These are phyloP conservation scores for Phytophthora multivora DNA, from an alignment of 352 stramenopile species.

Conservation along the genomic window DNA sequence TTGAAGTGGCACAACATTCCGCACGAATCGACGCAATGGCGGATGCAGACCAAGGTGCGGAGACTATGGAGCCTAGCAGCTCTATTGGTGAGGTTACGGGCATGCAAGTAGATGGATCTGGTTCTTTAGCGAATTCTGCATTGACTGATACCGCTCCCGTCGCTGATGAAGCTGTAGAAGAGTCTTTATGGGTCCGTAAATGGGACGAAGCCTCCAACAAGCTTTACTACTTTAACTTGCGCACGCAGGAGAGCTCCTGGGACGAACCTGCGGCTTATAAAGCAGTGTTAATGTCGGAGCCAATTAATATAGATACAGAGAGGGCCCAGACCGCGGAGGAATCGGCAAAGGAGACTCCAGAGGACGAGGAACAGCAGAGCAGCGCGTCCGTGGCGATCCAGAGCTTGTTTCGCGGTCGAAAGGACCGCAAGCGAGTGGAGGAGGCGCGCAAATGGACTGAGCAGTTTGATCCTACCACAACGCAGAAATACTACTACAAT, in stretches of 20 bases:
- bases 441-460: constrained; percentile 46
- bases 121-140: background rate
- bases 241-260: constrained; percentile 39
- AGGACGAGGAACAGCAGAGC: constrained; percentile 5
- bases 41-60: background rate
- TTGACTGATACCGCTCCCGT: background rate
- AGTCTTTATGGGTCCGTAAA: constrained; percentile 37
- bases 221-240: constrained; percentile 45
- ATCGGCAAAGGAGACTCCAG: background rate
- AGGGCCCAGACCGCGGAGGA: constrained; percentile 1
- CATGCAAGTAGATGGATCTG: background rate
- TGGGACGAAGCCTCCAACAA: constrained; percentile 30
- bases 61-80: background rate
- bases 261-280: constrained; percentile 33
- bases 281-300: constrained; percentile 25
- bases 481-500: constrained; percentile 61
- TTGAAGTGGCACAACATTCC: constrained; percentile 25
- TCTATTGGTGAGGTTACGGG: background rate
- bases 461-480: constrained; percentile 48
- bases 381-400: constrained; percentile 33
- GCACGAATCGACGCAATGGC: constrained; percentile 10
- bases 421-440: constrained; percentile 27
- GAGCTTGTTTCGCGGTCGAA: constrained; percentile 37
- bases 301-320: constrained; percentile 9
- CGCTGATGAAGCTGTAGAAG: background rate